Base-by-base conservation (phyloP, 202 grass and related monocot genomes). In the Schoenoplectus tabernaemontani region DNA sequence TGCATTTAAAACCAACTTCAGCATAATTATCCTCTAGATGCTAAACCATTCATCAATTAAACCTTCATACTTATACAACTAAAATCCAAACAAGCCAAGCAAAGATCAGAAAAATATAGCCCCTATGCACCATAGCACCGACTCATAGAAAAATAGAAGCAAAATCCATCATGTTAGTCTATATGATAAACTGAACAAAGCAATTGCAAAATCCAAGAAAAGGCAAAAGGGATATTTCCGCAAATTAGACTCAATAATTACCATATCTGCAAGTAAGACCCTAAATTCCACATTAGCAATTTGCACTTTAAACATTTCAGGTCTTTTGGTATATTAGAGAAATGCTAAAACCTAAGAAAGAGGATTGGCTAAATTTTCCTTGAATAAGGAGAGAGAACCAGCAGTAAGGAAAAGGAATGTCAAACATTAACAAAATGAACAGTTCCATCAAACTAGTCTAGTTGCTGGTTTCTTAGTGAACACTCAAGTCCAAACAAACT, bases 401-500 rank as follows among this genome's bases (percentile, higher is more conserved):
- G 12, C 43, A 23, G 22, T 70, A 66, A 36, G 60, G 24, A 84
- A 59, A 85, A 10, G 13, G n/a, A 68, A 89, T n/a, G 34, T 23
- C 67, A 66, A 23, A 67, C 57, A n/a, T 30, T 65, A n/a, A 64
- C 20, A 80, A 73, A n/a, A 32, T 23, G 51, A 17, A 13, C 44
- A 51, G 32, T 33, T 73, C 44, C 42, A 48, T 17, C 13, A 16
- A 23, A 30, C 10, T 51, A 50, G 43, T 17, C 68, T 17, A 73
- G 51, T 32, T 44, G 68, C 1, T 73, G 69, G 69, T 50, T 73
- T 53, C 20, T 73, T 50, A 47, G 47, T 41, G 10, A 79, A 46
- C 46, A 86, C 56, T n/a, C n/a, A n/a, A n/a, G n/a, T 48, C 57
- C 59, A 73, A 73, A 53, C 20, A 74, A 74, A 74, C 23, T 73